Conservation (phyloP, 345 rosid genomes). For the sweet orange (Citrus sinensis) region DNA sequence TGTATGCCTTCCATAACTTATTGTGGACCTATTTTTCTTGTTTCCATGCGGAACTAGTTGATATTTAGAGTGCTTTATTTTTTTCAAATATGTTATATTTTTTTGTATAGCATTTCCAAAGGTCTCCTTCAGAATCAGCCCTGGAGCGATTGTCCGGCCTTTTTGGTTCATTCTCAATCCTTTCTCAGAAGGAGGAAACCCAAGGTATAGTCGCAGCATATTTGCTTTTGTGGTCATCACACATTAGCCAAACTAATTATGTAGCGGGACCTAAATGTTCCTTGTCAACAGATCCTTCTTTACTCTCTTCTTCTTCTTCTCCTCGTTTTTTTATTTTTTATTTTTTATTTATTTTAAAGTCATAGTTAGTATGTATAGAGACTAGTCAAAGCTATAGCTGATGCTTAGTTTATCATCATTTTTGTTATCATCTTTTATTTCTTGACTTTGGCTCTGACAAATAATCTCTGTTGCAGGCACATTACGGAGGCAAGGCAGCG, state of each 20-base stretch:
- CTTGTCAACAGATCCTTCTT: neutral
- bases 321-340: neutral
- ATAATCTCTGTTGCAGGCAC: conserved; percentile 41
- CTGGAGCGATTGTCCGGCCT: conserved; percentile 71
- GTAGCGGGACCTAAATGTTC: neutral
- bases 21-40: neutral
- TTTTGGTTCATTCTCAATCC: conserved; percentile 64
- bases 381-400: neutral
- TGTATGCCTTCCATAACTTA: conserved; percentile 33
- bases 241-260: neutral
- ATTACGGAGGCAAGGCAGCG: conserved; percentile 70
- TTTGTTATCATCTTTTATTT: neutral
- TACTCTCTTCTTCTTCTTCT: neutral
- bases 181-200: conserved; percentile 52
- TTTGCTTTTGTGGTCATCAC: neutral
- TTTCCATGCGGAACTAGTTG: neutral
- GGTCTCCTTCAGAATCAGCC: conserved; percentile 78
- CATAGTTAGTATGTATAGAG: neutral
- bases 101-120: conserved; percentile 48
- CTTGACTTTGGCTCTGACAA: neutral
- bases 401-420: neutral
- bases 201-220: conserved; percentile 42
- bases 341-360: neutral
- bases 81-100: neutral
- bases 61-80: neutral